Evolutionary conservation across 805 yeast species (phyloP), one percentile per base, ranked within the genome.

Genomic region (Sporopachydermia quercuum): DNA sequence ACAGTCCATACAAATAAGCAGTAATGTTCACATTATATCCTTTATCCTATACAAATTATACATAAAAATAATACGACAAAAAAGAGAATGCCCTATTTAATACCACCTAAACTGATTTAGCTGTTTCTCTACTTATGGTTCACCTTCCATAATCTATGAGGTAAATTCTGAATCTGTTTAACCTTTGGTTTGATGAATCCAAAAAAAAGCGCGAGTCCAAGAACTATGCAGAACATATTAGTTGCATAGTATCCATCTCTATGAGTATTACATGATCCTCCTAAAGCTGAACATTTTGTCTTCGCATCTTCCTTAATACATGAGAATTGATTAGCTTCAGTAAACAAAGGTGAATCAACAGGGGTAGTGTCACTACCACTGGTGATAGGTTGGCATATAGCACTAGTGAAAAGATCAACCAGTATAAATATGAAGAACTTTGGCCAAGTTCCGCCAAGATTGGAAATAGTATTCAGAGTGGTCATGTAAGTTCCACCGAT

Each of bases 401-500:
- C 74, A 3, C 58, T 50, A 0, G 96, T 82, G 48, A 86, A 71
- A 48, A 66, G 70, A 58, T 89, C 96, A 41, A 91, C 89, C 58
- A 86, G 66, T 43, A 67, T 72, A 47, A 86, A 69, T 1, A 89
- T 77, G 19, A 91, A 63, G n/a, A 84, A 62, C 40, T 85, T 69
- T 2, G 98, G 98, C 98, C 98, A 91, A 36, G 93, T 91, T 6
- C 98, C 98, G 16, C 98, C 98, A 42, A 89, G 68, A 55, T 91
- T 91, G 35, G 93, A 76, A 37, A 91, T 65, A 0, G 98, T 91
- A 58, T 91, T 91, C 43, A 91, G 65, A 1, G 94, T 78, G 0
- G 98, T 91, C 97, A 91, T 89, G 57, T 91, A 91, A 0, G 98
- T 91, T 1, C 98, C 98, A 14, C 98, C 98, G 50, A 91, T 83